Conservation (phyloP, 148 eudicot genomes). For the Chenopodium formosanum region DNA sequence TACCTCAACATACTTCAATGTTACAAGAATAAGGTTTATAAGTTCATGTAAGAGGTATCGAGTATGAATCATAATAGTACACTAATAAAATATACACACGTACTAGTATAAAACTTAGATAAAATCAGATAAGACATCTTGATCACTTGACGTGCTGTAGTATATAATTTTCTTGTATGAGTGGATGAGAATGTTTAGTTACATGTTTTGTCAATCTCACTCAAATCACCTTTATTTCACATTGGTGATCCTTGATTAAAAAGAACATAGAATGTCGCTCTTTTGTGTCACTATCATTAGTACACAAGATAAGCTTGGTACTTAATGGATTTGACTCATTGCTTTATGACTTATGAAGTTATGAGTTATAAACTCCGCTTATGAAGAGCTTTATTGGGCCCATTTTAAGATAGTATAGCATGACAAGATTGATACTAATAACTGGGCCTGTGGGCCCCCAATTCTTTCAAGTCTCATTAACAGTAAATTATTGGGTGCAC, state of each 20-base stretch:
- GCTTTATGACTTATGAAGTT: not conserved
- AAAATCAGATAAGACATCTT: not conserved
- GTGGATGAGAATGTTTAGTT: not conserved
- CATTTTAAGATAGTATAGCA: not conserved
- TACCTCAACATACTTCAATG: too few species aligned
- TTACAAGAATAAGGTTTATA: too few species aligned
- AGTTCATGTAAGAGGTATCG: too few species aligned
- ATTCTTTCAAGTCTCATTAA: not conserved
- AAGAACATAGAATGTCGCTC: conserved; percentile 14
- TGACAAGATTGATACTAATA: not conserved
- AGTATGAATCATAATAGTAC: too few species aligned
- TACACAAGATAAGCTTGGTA: conserved; percentile 14
- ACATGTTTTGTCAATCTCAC: not conserved
- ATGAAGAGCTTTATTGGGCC: not conserved
- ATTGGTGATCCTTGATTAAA: not conserved
- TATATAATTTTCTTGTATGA: not conserved
- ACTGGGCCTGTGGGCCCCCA: not conserved
- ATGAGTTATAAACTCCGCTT: not conserved
- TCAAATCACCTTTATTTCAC: not conserved
- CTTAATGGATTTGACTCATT: not conserved
- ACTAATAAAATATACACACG: too few species aligned
- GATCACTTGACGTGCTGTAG: too few species aligned
- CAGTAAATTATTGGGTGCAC: not conserved
- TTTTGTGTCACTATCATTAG: conserved; percentile 19
- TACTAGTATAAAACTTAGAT: too few species aligned